phyloP scores from a whole-genome alignment of 257 asterid genomes.

The Nyctanthes arbortristis region DNA sequence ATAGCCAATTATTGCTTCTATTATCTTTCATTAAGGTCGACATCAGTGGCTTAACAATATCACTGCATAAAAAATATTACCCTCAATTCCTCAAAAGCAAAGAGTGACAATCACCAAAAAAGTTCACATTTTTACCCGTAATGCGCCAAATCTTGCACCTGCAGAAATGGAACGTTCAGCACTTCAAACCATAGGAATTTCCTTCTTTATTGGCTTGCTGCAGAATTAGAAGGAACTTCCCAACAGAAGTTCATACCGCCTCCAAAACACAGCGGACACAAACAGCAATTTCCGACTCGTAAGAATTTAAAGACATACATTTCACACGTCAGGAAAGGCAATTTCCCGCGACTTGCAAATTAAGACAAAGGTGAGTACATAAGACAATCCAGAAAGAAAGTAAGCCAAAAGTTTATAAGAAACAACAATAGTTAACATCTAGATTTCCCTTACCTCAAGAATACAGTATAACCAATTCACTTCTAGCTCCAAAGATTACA shows the following conservation, averaged over 20 bases:
- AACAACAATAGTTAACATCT: not conserved
- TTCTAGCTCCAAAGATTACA: no score
- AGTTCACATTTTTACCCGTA: not conserved
- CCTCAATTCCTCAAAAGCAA: constrained; percentile 18
- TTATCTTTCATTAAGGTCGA: constrained; percentile 5
- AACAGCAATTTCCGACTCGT: not conserved
- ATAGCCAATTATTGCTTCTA: constrained; percentile 27
- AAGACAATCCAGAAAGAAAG: no score
- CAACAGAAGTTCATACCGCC: not conserved
- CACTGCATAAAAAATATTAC: constrained; percentile 25
- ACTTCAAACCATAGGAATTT: not conserved
- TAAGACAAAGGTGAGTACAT: no score
- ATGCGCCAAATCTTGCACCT: not conserved
- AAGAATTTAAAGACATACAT: not conserved
- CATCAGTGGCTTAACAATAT: constrained; percentile 24
- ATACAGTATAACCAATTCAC: no score
- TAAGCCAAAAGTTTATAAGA: not conserved
- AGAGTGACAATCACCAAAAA: not conserved
- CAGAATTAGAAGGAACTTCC: not conserved
- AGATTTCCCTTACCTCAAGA: no score
- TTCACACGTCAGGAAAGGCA: not conserved
- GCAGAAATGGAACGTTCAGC: not conserved
- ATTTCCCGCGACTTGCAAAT: not conserved
- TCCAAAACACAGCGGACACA: not conserved
- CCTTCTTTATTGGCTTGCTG: not conserved